Evolutionary conservation across 495 filamentous ascomycete genomes (phyloP).

Genomic region (Lophiotrema nucula): DNA sequence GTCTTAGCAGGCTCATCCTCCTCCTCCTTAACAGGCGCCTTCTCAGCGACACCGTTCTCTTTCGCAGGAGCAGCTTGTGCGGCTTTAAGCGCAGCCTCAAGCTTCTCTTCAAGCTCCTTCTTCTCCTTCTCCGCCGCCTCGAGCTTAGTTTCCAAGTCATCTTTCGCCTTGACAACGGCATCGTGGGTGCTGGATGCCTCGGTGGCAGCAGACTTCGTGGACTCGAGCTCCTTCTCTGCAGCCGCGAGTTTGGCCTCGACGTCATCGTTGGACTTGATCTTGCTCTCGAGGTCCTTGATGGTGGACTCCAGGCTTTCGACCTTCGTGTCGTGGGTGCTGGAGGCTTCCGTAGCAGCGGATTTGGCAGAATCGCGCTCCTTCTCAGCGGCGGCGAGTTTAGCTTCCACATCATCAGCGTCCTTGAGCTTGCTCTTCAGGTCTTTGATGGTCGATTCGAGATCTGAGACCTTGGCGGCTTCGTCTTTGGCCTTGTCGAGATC

Average conservation of each 20-base stretch:
- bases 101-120: not conserved
- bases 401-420: not conserved
- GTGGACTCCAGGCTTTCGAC: not conserved
- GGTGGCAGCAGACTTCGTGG: not conserved
- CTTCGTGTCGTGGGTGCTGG: not conserved
- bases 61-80: not conserved
- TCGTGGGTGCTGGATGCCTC: not conserved
- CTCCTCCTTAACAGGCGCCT: not conserved
- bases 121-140: not conserved
- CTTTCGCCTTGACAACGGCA: not conserved
- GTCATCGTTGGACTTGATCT: not conserved
- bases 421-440: not conserved
- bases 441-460: not conserved
- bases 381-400: not conserved
- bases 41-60: not conserved
- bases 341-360: not conserved
- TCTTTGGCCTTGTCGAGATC: not conserved
- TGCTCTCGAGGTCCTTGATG: not conserved
- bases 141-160: not conserved
- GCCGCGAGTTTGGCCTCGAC: too few species aligned
- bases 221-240: not conserved
- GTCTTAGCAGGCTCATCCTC: conserved; percentile 26
- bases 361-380: not conserved
- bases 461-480: not conserved
- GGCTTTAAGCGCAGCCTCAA: not conserved